Conservation (phyloP, 495 filamentous ascomycete species). For the Podospora tetraspora region DNA sequence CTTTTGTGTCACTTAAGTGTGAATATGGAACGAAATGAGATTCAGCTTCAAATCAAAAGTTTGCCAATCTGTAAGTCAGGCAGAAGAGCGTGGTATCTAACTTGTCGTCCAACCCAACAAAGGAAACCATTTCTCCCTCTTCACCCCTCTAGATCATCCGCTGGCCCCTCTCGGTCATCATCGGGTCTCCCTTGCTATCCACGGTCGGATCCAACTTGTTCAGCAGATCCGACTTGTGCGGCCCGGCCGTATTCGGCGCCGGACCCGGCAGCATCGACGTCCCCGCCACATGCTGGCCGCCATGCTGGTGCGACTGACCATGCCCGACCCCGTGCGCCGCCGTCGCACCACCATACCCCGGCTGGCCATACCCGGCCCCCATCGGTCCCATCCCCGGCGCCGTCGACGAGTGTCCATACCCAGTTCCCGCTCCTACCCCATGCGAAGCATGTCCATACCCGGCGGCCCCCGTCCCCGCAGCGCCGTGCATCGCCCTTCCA, state of each 20-base stretch:
- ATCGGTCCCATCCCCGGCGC: too few relatives aligned
- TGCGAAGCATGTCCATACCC: too few relatives aligned
- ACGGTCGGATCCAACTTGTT: constrained; percentile 51
- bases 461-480: too few relatives aligned
- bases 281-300: background rate
- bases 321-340: background rate
- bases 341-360: too few relatives aligned
- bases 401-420: too few relatives aligned
- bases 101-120: background rate
- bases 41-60: background rate
- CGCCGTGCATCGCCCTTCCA: too few relatives aligned
- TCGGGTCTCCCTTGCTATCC: constrained; percentile 28
- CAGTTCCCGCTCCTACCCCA: too few relatives aligned
- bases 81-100: background rate
- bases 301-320: background rate
- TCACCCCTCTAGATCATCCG: background rate
- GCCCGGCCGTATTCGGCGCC: constrained; percentile 41
- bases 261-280: constrained; percentile 22
- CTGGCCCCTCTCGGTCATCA: background rate
- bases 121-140: background rate
- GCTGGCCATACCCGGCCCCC: background rate
- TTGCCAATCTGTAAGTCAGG: background rate
- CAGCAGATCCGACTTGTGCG: constrained; percentile 43
- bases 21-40: background rate
- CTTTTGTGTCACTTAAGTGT: background rate